Evolutionary conservation across 2,329 filamentous ascomycete genomes (phyloP), one percentile per base, ranked within the genome.

Genomic region (Triangularia verruculosa): DNA sequence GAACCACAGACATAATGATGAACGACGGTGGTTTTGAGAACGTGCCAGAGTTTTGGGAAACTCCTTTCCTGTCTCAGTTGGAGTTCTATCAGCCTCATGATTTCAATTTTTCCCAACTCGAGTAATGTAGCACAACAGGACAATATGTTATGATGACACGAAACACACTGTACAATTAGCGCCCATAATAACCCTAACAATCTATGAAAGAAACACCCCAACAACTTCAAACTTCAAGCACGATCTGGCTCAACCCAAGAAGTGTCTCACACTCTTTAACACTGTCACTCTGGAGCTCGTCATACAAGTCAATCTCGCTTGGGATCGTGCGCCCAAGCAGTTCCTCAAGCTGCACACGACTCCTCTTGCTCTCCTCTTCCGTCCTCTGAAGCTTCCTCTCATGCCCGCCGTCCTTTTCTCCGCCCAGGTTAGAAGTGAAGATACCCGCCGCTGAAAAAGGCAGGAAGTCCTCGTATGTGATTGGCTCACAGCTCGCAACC

Each of bases 401-500:
- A 22, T 4, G 7, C n/a, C 17, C 24, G 7, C 27, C 24, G 20
- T 9, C 24, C 15, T 17, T 22, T 3, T 27, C 30, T 70, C 71
- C 7, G 70, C 61, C 64, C 27, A 66, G 52, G 30, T 66, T 66
- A 17, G 61, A 64, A 4, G 61, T 54, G 55, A 66, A 66, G 11
- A 84, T 84, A 0, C 82, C 82, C 0, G 80, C 82, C 0, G 82
- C 82, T 1, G 80, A 83, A 1, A 85, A 70, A 0, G 82, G 82
- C 3, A 85, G 71, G 56, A 84, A 85, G 61, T 84, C 82, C 63
- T 85, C 82, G 62, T 85, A 85, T 0, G 78, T 82, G 17, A 84
- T 76, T 1, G 82, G 79, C 2, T 75, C 69, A 4, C 73, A 74
- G 43, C 74, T 68, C 0, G 84, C 39, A 2, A 74, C 25, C 0